A percentile compares a stretch with the other conserved stretches of the same genome.
Evolutionary conservation across 2,329 filamentous ascomycete species (phyloP).

Genomic region (Paecilomyces fulvus): DNA sequence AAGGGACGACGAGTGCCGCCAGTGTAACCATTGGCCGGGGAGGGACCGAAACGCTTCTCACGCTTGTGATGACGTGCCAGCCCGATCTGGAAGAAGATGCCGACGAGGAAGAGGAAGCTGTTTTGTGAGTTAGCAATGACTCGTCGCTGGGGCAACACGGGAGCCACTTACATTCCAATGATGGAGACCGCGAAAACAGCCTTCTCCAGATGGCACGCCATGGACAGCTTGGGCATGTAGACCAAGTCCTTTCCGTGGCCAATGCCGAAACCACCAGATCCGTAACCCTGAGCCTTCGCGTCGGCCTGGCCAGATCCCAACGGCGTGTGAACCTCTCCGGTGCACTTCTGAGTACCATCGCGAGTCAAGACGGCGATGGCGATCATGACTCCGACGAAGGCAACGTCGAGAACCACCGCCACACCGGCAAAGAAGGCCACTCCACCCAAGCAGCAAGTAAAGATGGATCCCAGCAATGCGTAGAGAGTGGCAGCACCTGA

Average conservation of each 20-base stretch:
- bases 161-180: conserved; percentile 57
- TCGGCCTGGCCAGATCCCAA: conserved; percentile 56
- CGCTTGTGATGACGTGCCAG: conserved; percentile 64
- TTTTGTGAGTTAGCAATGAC: conserved; percentile 1
- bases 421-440: conserved; percentile 63
- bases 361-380: conserved; percentile 72
- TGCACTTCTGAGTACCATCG: conserved; percentile 59
- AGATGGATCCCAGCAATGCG: conserved; percentile 59
- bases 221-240: conserved; percentile 34
- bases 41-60: conserved; percentile 63
- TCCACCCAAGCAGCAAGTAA: conserved; percentile 74
- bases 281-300: conserved; percentile 40
- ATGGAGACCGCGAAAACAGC: conserved; percentile 71
- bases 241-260: conserved; percentile 13
- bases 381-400: conserved; percentile 68
- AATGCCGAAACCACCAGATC: conserved; percentile 39
- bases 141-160: not conserved
- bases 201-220: conserved; percentile 67
- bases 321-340: conserved; percentile 54
- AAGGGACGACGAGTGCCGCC: conserved; percentile 42
- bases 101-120: conserved; percentile 67
- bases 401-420: conserved; percentile 66
- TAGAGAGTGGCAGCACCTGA: conserved; percentile 68
- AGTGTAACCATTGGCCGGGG: conserved; percentile 61
- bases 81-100: conserved; percentile 58